A percentile compares a stretch with the other conserved stretches of the same genome.
Conservation (phyloP, 768 basidiomycete genomes). For the Clitopilus passeckerianus region DNA sequence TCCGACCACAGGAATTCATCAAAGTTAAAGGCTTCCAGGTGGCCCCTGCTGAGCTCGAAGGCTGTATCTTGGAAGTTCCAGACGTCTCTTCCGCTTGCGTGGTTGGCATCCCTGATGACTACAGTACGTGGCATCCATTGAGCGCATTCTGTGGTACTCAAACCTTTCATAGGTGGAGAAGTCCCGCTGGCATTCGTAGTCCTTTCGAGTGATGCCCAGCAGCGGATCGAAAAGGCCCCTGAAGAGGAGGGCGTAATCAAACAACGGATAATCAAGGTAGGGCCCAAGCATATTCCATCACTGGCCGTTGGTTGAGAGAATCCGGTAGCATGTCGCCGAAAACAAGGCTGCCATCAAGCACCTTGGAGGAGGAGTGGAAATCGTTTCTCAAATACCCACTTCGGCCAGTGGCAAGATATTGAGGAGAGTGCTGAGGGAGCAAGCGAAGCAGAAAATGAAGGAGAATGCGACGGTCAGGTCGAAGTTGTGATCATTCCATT, state of each 20-base stretch:
- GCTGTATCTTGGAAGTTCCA: constrained; percentile 53
- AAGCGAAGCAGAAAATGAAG: constrained; percentile 24
- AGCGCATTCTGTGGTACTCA: not conserved
- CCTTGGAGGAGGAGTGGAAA: constrained; percentile 54
- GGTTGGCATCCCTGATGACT: constrained; percentile 63
- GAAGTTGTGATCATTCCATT: not conserved
- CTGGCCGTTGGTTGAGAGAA: not conserved
- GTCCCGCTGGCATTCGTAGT: constrained; percentile 67
- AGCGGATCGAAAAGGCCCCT: constrained; percentile 24
- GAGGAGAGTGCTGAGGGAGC: constrained; percentile 42
- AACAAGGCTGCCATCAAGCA: constrained; percentile 56
- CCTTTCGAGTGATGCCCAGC: constrained; percentile 34
- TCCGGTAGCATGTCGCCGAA: constrained; percentile 43
- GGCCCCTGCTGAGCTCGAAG: constrained; percentile 70
- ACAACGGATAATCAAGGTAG: constrained; percentile 43
- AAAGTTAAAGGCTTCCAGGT: constrained; percentile 70
- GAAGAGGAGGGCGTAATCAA: constrained; percentile 29
- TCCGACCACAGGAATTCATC: not conserved
- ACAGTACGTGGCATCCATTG: constrained; percentile 27
- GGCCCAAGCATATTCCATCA: not conserved
- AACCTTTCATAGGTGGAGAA: constrained; percentile 43
- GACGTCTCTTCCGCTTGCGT: constrained; percentile 62
- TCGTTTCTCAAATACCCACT: constrained; percentile 50
- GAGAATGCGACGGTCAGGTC: not conserved
- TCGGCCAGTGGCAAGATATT: constrained; percentile 60